phyloP scores from a whole-genome alignment of 139 green algal genomes.

The Chloropicon primus region DNA sequence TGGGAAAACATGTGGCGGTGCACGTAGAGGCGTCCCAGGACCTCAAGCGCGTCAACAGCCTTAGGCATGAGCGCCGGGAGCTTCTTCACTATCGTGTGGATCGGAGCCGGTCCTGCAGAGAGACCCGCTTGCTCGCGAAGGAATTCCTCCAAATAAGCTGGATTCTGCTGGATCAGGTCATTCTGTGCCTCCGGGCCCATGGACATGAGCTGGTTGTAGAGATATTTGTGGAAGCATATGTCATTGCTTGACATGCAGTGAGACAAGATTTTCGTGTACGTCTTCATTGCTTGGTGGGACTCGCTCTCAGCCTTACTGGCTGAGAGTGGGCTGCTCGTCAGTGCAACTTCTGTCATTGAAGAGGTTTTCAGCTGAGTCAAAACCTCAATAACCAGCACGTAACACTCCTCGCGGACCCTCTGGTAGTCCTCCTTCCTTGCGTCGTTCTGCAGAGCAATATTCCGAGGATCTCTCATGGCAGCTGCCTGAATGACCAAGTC shows the following conservation, averaged over 20 bases:
- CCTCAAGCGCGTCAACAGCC: background rate
- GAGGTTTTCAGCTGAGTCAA: background rate
- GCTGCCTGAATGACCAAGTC: background rate
- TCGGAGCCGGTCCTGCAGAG: background rate
- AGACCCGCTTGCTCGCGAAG: background rate
- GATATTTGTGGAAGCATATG: background rate
- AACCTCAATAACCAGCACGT: background rate
- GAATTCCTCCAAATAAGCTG: background rate
- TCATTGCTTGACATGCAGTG: background rate
- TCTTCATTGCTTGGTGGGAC: background rate
- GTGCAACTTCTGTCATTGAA: background rate
- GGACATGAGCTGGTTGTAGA: background rate
- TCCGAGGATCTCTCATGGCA: background rate
- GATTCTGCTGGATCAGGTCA: background rate
- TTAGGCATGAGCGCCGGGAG: background rate
- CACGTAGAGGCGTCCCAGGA: background rate
- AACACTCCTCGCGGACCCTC: background rate
- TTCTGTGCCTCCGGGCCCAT: background rate
- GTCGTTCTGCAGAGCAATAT: background rate
- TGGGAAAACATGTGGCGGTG: background rate
- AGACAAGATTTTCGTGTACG: background rate
- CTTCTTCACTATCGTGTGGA: background rate
- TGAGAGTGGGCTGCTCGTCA: background rate
- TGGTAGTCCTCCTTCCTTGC: background rate
- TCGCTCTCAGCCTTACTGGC: background rate